A percentile compares a stretch with the other conserved stretches of the same genome.
Conservation (phyloP, 1,284 basidiomycete genomes). For the Pyrrhoderma lamaoense region DNA sequence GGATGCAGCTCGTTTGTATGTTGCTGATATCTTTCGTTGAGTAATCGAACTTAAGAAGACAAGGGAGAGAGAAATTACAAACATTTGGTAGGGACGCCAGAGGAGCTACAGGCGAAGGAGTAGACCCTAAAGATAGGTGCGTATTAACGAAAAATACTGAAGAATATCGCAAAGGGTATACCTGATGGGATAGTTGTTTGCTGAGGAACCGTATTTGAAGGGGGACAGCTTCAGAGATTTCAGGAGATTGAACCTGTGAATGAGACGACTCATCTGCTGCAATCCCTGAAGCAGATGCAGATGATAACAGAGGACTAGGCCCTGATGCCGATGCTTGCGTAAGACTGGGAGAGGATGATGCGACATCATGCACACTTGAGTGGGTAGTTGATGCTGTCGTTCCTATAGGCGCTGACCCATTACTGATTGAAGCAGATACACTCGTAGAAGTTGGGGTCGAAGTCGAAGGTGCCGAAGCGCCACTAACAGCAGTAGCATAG, state of each 20-base stretch:
- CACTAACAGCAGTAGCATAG: conserved; percentile 89
- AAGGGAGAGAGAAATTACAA: background rate
- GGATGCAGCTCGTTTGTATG: too few species aligned
- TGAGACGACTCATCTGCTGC: conserved; percentile 65
- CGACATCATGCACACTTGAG: conserved; percentile 38
- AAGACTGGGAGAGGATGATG: conserved; percentile 66
- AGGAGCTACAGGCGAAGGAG: conserved; percentile 12
- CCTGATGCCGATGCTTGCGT: conserved; percentile 67
- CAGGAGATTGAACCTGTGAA: conserved; percentile 61
- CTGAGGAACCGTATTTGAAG: conserved; percentile 45
- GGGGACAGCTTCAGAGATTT: conserved; percentile 59
- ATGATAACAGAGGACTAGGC: conserved; percentile 64
- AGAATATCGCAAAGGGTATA: too few species aligned
- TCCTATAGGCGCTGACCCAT: conserved; percentile 23
- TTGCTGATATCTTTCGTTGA: background rate
- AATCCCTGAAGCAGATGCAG: conserved; percentile 60
- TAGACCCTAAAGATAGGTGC: conserved; percentile 13
- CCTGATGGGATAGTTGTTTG: too few species aligned
- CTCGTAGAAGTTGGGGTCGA: conserved; percentile 24
- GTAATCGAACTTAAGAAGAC: background rate
- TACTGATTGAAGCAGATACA: conserved; percentile 24
- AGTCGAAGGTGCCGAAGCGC: conserved; percentile 53
- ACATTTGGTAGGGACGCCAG: conserved; percentile 19
- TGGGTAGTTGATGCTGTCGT: conserved; percentile 29
- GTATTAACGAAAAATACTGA: too few species aligned